Conservation (phyloP, 2,329 filamentous ascomycete species). For the Neofusicoccum parvum region DNA sequence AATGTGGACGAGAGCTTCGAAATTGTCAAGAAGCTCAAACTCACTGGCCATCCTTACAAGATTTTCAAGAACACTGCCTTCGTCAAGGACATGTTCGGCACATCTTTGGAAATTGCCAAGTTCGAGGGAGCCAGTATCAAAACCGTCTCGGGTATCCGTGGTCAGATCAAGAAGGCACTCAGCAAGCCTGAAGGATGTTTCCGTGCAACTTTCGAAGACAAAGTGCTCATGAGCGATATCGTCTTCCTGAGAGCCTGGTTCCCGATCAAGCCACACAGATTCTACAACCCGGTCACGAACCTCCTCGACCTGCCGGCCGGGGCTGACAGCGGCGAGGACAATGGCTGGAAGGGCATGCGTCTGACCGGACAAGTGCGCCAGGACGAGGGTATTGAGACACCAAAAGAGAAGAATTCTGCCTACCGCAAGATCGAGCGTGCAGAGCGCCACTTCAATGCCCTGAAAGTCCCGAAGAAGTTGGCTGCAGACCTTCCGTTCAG, state of each 20-base stretch:
- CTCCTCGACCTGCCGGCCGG: constrained; percentile 64
- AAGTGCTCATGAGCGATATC: constrained; percentile 94
- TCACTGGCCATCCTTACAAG: constrained; percentile 91
- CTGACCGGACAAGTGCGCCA: constrained; percentile 88
- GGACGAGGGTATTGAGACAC: constrained; percentile 73
- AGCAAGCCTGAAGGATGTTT: constrained; percentile 94
- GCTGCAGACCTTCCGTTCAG: constrained; percentile 88
- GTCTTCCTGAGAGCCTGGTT: constrained; percentile 97
- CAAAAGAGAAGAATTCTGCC: constrained; percentile 78
- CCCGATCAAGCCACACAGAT: constrained; percentile 89
- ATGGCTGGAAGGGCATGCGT: constrained; percentile 84
- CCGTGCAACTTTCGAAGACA: constrained; percentile 97
- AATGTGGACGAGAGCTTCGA: constrained; percentile 94
- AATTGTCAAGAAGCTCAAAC: constrained; percentile 99
- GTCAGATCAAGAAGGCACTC: constrained; percentile 95
- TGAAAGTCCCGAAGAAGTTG: constrained; percentile 75
- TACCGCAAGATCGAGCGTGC: constrained; percentile 68
- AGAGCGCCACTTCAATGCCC: constrained; percentile 57
- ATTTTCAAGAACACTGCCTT: constrained; percentile 99
- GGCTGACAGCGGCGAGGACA: constrained; percentile 30
- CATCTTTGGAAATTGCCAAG: constrained; percentile 91
- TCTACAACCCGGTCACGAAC: constrained; percentile 96
- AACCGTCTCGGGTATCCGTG: constrained; percentile 91
- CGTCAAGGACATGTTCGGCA: constrained; percentile 97
- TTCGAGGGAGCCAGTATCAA: constrained; percentile 96